These are phyloP conservation scores for Aspergillus pseudoglaucus DNA, from an alignment of 2,329 filamentous ascomycete species.

Conservation along the genomic window DNA sequence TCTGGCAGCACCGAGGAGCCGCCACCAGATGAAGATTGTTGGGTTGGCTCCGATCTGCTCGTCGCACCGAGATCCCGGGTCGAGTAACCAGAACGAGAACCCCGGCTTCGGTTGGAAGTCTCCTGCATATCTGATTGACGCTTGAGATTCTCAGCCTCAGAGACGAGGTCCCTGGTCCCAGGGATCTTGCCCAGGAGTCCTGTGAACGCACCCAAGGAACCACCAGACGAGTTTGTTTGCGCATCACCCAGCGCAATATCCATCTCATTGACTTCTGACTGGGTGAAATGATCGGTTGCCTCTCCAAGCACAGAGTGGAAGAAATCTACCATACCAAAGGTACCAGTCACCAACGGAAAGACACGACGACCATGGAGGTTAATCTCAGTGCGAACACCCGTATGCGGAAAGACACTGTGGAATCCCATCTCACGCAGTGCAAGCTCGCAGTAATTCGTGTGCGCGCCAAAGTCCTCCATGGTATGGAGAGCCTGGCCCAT, in stretches of 20 bases:
- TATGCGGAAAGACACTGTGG: slow-evolving; percentile 65
- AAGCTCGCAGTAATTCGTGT: slow-evolving; percentile 79
- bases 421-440: slow-evolving; percentile 67
- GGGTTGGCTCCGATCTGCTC: slow-evolving; percentile 36
- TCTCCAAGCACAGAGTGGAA: slow-evolving; percentile 71
- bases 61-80: slow-evolving; percentile 12
- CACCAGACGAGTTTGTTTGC: slow-evolving; percentile 43
- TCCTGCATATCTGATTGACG: slow-evolving; percentile 58
- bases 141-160: slow-evolving; percentile 59
- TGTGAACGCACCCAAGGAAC: slow-evolving; percentile 56
- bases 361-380: slow-evolving; percentile 59
- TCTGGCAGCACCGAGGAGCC: slow-evolving; percentile 65
- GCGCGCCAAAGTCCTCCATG: slow-evolving; percentile 71
- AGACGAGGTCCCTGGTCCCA: slow-evolving; percentile 59
- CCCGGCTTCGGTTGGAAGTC: slow-evolving; percentile 46
- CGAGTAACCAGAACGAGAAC: slow-evolving; percentile 23
- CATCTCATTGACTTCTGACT: slow-evolving; percentile 77
- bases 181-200: slow-evolving; percentile 71
- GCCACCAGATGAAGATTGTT: slow-evolving; percentile 40
- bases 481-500: slow-evolving; percentile 71
- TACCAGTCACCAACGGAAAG: slow-evolving; percentile 65
- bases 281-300: slow-evolving; percentile 75
- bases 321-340: slow-evolving; percentile 77
- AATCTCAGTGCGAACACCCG: slow-evolving; percentile 60
- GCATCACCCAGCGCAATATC: slow-evolving; percentile 68